Conservation (phyloP, 2,329 filamentous ascomycete genomes). For the Mycosphaerelloides madeirae region DNA sequence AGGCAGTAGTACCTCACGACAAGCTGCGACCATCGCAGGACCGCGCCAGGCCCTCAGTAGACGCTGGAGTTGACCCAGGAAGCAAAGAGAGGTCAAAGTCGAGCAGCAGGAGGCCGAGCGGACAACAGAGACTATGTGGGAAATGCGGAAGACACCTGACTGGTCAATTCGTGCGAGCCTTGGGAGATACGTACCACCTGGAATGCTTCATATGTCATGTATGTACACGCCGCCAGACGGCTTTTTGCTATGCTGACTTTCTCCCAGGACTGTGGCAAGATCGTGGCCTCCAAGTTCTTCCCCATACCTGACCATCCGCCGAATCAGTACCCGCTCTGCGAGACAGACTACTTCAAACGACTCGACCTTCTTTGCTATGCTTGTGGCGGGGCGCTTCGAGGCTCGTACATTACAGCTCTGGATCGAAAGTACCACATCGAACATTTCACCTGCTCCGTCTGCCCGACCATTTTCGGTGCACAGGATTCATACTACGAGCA, state of each 20-base stretch:
- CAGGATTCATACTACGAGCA: constrained; percentile 99
- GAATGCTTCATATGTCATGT: constrained; percentile 98
- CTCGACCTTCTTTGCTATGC: constrained; percentile 87
- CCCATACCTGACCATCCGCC: constrained; percentile 88
- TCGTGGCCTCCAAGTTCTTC: constrained; percentile 98
- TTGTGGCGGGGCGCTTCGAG: constrained; percentile 85
- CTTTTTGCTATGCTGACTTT: constrained; percentile 19
- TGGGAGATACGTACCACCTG: constrained; percentile 91
- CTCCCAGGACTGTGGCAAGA: constrained; percentile 89
- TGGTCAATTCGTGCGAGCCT: constrained; percentile 90
- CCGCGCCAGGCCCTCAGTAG: constrained; percentile 7
- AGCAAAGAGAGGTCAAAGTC: constrained; percentile 25
- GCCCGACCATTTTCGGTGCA: constrained; percentile 94
- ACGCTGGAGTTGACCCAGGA: constrained; percentile 15
- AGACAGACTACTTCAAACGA: constrained; percentile 94
- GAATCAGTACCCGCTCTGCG: constrained; percentile 89
- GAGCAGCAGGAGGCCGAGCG: constrained; percentile 26
- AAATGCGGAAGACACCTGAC: constrained; percentile 86
- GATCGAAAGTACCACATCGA: constrained; percentile 99
- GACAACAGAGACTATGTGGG: constrained; percentile 53
- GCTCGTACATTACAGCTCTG: constrained; percentile 95
- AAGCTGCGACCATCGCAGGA: constrained; percentile 13
- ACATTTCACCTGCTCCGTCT: constrained; percentile 97
- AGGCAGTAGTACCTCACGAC: constrained; percentile 5
- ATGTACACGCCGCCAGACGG: constrained; percentile 39